phyloP scores from a whole-genome alignment of 495 filamentous ascomycete species.

The Entonaema liquescens region DNA sequence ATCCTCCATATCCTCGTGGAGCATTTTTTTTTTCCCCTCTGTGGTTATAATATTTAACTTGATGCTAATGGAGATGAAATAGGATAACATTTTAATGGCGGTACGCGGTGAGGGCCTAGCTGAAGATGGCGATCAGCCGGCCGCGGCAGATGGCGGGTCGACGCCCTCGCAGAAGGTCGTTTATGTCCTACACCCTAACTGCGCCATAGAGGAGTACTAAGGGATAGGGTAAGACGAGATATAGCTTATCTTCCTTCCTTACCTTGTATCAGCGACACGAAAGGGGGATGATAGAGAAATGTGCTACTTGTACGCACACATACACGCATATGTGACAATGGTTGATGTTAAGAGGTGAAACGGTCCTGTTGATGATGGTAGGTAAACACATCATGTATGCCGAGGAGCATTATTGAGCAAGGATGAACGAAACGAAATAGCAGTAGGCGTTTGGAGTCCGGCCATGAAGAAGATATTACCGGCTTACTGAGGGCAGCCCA shows the following conservation, averaged over 20 bases:
- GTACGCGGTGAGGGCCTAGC: constrained; percentile 85
- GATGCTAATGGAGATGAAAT: constrained; percentile 11
- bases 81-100: constrained; percentile 94
- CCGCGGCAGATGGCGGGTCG: constrained; percentile 55
- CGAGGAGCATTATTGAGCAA: not conserved
- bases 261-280: no score
- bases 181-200: constrained; percentile 96
- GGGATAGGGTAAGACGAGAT: not conserved
- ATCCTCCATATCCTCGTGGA: not conserved
- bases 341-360: not conserved
- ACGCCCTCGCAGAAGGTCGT: constrained; percentile 65
- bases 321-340: not conserved
- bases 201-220: constrained; percentile 71
- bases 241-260: no score
- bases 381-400: not conserved
- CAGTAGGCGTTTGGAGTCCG: constrained; percentile 2
- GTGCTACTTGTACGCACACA: not conserved
- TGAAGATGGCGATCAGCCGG: constrained; percentile 61
- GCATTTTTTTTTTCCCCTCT: not conserved
- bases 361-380: not conserved
- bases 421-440: not conserved
- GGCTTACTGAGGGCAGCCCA: not conserved
- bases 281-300: not conserved
- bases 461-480: constrained; percentile 4
- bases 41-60: not conserved